phyloP scores from a whole-genome alignment of 2,329 filamentous ascomycete genomes.

The Phialemonium atrogriseum region DNA sequence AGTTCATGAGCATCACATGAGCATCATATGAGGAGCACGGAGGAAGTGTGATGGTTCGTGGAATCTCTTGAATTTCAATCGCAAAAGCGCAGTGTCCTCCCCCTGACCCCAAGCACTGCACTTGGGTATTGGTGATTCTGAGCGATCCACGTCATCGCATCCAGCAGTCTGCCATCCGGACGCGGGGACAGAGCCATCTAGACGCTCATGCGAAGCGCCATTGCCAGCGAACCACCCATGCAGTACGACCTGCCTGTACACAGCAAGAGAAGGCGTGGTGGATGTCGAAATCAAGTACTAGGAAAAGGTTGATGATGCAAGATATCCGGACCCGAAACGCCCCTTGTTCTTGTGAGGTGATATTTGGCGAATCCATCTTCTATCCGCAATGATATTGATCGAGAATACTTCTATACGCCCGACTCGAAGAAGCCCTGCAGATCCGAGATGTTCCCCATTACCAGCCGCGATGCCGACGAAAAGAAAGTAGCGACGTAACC shows the following conservation, averaged over 20 bases:
- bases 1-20: too few relatives aligned
- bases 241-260: constrained; percentile 31
- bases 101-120: constrained; percentile 33
- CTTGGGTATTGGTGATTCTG: constrained; percentile 52
- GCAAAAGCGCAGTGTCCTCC: constrained; percentile 47
- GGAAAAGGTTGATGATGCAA: constrained; percentile 50
- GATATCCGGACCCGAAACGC: constrained; percentile 80
- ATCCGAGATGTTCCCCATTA: constrained; percentile 50
- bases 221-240: constrained; percentile 53
- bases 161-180: constrained; percentile 22
- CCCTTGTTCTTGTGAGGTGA: constrained; percentile 48
- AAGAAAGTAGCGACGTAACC: constrained; percentile 33
- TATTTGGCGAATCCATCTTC: constrained; percentile 59
- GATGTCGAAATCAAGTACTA: constrained; percentile 29
- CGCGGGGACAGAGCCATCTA: constrained; percentile 24
- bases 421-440: constrained; percentile 38
- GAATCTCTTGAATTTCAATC: constrained; percentile 48
- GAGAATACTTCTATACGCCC: constrained; percentile 21
- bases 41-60: constrained; percentile 19
- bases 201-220: constrained; percentile 49
- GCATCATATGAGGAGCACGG: constrained; percentile 10
- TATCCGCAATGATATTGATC: constrained; percentile 53
- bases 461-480: constrained; percentile 38
- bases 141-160: constrained; percentile 55
- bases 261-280: constrained; percentile 33